Percentiles rank a stretch among this genome's conserved stretches.
phyloP scores from a whole-genome alignment of 169 alveolate species.

The Eimeria tenella region DNA sequence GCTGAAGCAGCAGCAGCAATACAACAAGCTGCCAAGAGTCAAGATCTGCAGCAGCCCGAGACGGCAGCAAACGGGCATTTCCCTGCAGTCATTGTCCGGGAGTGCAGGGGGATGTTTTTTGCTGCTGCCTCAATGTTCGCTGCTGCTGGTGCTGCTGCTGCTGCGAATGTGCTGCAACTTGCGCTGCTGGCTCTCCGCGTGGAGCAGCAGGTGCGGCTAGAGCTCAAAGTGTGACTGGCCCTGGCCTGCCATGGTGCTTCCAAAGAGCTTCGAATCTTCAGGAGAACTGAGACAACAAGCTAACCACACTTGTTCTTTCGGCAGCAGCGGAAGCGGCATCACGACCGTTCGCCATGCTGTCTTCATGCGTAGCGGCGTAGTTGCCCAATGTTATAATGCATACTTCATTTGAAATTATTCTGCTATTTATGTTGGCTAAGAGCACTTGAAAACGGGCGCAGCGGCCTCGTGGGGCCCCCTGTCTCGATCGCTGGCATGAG shows the following conservation, averaged over 20 bases:
- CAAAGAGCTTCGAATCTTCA: no score
- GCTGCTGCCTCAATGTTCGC: neutral
- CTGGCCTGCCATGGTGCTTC: no score
- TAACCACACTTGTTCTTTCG: no score
- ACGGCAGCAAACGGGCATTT: constrained; percentile 1
- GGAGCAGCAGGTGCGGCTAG: neutral
- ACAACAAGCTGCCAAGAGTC: neutral
- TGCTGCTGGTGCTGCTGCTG: constrained; percentile 18
- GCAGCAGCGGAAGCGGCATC: no score
- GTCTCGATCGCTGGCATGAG: neutral
- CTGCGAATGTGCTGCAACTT: neutral
- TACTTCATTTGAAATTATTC: no score
- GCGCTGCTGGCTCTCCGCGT: neutral
- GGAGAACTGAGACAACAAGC: no score
- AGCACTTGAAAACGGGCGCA: neutral
- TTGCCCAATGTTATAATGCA: no score
- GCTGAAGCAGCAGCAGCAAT: constrained; percentile 15
- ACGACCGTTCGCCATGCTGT: no score
- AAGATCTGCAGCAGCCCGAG: neutral
- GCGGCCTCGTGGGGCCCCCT: constrained; percentile 16
- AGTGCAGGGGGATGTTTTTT: neutral
- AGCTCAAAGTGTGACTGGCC: no score
- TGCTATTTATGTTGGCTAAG: no score
- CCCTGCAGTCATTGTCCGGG: neutral
- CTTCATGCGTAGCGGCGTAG: no score